These are phyloP conservation scores for Piromyces finnis DNA, from an alignment of 192 early-diverging fungal genomes.

Conservation along the genomic window DNA sequence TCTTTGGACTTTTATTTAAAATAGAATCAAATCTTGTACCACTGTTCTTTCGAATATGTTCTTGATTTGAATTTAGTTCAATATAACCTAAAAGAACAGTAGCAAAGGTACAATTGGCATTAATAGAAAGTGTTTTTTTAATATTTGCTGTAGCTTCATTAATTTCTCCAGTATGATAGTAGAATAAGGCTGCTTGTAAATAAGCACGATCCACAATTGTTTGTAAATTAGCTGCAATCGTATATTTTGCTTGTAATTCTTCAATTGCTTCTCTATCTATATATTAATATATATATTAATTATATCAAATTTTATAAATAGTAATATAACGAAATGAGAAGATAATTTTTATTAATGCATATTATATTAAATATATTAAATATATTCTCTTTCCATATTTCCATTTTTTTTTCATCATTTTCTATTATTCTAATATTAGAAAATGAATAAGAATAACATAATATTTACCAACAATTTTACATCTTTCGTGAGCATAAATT, in stretches of 20 bases:
- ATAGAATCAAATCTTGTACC: constrained; percentile 17
- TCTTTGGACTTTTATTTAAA: constrained; percentile 15
- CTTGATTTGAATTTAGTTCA: constrained; percentile 12
- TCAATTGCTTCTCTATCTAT: constrained; percentile 24
- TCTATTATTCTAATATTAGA: no score
- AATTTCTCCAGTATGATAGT: constrained; percentile 9
- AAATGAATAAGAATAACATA: no score
- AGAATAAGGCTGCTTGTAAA: constrained; percentile 14
- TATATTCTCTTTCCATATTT: no score
- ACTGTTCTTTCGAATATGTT: neutral
- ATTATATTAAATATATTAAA: no score
- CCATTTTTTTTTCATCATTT: no score
- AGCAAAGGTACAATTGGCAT: constrained; percentile 5
- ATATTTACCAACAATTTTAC: constrained; percentile 17
- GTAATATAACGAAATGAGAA: no score
- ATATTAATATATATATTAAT: no score
- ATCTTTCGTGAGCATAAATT: constrained; percentile 25
- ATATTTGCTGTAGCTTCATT: constrained; percentile 10
- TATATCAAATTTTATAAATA: no score
- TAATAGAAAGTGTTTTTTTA: constrained; percentile 6
- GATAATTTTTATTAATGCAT: no score
- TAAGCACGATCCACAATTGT: constrained; percentile 6
- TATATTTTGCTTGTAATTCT: constrained; percentile 24
- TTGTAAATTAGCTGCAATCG: constrained; percentile 10
- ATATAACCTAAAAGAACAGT: constrained; percentile 22